Evolutionary conservation across 768 basidiomycete genomes (phyloP).

Genomic region (Dioszegia crocea): DNA sequence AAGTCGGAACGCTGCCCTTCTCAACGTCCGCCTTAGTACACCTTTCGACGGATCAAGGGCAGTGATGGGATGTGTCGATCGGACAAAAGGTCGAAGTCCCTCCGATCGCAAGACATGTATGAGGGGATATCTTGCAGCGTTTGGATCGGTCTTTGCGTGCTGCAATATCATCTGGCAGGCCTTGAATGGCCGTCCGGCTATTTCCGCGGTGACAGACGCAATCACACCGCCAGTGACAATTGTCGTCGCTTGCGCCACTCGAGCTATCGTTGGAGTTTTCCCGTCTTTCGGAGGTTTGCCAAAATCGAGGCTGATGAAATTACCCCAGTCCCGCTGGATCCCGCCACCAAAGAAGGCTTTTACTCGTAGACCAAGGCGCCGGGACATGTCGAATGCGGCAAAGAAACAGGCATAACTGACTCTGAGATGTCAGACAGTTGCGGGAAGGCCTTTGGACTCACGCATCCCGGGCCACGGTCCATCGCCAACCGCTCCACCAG

Average conservation of each 20-base stretch:
- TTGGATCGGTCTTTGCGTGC: constrained; percentile 4
- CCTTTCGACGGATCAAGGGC: constrained; percentile 6
- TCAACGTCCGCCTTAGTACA: constrained; percentile 13
- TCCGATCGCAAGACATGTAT: constrained; percentile 18
- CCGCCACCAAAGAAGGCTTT: constrained; percentile 40
- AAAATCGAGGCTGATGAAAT: constrained; percentile 17
- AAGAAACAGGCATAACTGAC: constrained; percentile 46
- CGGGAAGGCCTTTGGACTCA: constrained; percentile 18
- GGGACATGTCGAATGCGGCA: constrained; percentile 45
- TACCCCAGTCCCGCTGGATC: constrained; percentile 20
- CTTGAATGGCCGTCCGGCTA: constrained; percentile 38
- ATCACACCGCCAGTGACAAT: constrained; percentile 44
- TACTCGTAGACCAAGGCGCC: constrained; percentile 37
- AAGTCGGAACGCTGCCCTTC: constrained; percentile 39
- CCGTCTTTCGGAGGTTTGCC: neutral
- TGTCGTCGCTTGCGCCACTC: constrained; percentile 43
- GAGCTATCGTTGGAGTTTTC: constrained; percentile 31
- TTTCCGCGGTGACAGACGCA: constrained; percentile 41
- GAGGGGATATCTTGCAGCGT: constrained; percentile 15
- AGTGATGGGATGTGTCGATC: constrained; percentile 1
- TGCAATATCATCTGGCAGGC: constrained; percentile 34
- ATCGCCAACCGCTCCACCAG: constrained; percentile 48
- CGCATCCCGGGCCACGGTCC: constrained; percentile 43
- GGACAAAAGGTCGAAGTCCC: constrained; percentile 34
- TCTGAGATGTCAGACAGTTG: constrained; percentile 11